Percentiles rank a stretch among this genome's conserved stretches.
phyloP scores from a whole-genome alignment of 768 basidiomycete species.

The Lentinula edodes region DNA sequence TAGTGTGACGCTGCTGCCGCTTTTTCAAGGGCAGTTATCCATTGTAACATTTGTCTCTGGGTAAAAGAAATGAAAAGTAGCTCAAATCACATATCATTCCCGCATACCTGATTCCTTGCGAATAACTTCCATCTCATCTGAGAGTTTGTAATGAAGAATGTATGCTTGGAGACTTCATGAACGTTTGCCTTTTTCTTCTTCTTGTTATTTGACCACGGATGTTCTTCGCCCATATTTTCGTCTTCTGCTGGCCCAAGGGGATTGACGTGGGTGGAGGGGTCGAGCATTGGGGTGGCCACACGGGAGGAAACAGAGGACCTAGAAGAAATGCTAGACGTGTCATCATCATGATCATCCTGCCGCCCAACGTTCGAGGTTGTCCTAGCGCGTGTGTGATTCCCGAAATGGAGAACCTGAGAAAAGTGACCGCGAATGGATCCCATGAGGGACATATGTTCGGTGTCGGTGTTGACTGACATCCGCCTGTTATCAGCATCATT shows the following conservation, averaged over 20 bases:
- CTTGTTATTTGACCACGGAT: conserved; percentile 28
- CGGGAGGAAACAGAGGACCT: conserved; percentile 33
- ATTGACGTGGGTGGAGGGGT: conserved; percentile 74
- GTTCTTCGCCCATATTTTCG: conserved; percentile 14
- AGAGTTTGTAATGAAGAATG: conserved; percentile 89
- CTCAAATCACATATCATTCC: not conserved
- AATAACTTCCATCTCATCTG: conserved; percentile 84
- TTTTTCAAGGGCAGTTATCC: conserved; percentile 87
- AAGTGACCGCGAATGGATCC: conserved; percentile 45
- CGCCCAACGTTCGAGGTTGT: conserved; percentile 10
- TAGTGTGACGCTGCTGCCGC: conserved; percentile 75
- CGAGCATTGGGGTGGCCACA: conserved; percentile 56
- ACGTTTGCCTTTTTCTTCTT: conserved; percentile 42
- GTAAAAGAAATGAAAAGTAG: conserved; percentile 4
- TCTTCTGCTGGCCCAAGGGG: conserved; percentile 35
- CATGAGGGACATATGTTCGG: conserved; percentile 34
- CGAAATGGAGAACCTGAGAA: conserved; percentile 35
- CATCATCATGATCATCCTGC: conserved; percentile 13
- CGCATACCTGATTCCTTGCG: conserved; percentile 76
- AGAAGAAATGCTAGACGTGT: conserved; percentile 24
- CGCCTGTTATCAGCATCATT: conserved; percentile 7
- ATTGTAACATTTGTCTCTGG: conserved; percentile 94
- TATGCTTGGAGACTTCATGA: conserved; percentile 82
- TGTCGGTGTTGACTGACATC: conserved; percentile 13
- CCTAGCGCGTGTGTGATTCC: conserved; percentile 14